Conservation (phyloP, 2,329 filamentous ascomycete species). For the Alternaria ventricosa region DNA sequence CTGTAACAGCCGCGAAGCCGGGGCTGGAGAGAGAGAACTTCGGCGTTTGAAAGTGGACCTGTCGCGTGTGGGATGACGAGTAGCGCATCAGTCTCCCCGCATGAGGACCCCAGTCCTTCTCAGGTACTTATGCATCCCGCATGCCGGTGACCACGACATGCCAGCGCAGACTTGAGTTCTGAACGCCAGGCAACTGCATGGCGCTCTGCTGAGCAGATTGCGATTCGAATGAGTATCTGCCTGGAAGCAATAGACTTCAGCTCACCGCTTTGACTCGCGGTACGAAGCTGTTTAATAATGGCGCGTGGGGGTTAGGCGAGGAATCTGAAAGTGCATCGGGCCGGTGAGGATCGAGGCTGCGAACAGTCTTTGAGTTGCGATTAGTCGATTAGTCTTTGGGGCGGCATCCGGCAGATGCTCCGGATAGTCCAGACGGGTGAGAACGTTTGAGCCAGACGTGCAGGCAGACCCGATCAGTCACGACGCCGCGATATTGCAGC, state of each 20-base stretch:
- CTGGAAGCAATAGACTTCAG: neutral
- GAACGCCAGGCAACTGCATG: neutral
- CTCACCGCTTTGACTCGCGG: conserved; percentile 12
- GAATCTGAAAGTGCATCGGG: conserved; percentile 13
- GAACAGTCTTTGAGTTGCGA: conserved; percentile 4
- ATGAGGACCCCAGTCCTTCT: conserved; percentile 36
- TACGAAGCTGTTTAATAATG: conserved; percentile 41
- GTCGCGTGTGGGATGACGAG: conserved; percentile 42
- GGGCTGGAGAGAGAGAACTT: conserved; percentile 22
- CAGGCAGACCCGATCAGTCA: neutral
- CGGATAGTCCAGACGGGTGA: neutral
- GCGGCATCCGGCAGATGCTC: conserved; percentile 5
- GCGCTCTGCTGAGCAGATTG: neutral
- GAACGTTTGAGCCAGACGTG: neutral
- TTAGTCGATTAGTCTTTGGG: neutral
- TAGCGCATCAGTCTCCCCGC: conserved; percentile 39
- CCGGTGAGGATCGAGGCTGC: conserved; percentile 18
- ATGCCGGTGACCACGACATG: conserved; percentile 18
- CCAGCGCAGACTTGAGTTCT: neutral
- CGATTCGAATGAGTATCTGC: neutral
- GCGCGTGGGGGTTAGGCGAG: conserved; percentile 45
- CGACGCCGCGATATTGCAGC: conserved; percentile 4
- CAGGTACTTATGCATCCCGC: conserved; percentile 39
- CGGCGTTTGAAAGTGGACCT: conserved; percentile 44
- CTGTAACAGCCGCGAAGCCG: conserved; percentile 23